Base-by-base conservation (phyloP, 306 rosid species). In the Casuarina cunninghamiana region DNA sequence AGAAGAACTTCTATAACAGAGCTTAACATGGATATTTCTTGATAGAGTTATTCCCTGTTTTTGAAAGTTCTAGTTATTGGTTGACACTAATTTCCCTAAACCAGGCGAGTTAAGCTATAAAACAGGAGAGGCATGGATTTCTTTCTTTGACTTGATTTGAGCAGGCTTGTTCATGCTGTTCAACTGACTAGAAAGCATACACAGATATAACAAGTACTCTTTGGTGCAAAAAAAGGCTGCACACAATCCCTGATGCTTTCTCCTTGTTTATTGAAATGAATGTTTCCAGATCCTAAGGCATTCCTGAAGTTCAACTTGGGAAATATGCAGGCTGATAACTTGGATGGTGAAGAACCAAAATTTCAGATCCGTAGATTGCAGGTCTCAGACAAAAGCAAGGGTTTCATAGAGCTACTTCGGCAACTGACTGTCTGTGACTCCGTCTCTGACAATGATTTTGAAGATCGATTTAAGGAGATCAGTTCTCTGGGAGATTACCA, bases 361-460 rank as follows among this genome's bases (percentile, higher is more conserved):
- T 80, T 78, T 74, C 58, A 68, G 76, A 89, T 84, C 3, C 83
- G 93, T 74, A 90, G 63, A 61, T 62, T 91, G 38, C 88, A 89
- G 84, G 77, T 89, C 54, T 83, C 88, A 0, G 98, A 94, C 83
- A 91, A 89, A 83, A 77, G 84, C 58, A 94, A 90, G 81, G 96
- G 96, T 10, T 94, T 91, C 76, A 80, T 87, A 17, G 87, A 91
- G 83, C 82, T 94, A 16, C 79, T 94, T 72, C 91, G 49, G 60
- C 98, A 94, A 51, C 90, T 91, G 2, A 91, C 86, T 42, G 84
- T 88, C 45, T 94, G 96, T 48, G 96, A 90, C 83, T 89, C 87
- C 32, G 90, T 91, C 6, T 81, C 93, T 6, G 88, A 91, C 53
- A 72, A 86, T 69, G 88, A 90, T 17, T 91, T 94, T n/a, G 87